A percentile compares a stretch with the other conserved stretches of the same genome.
These are phyloP conservation scores for Lindgomyces ingoldianus DNA, from an alignment of 495 filamentous ascomycete species.

Conservation along the genomic window DNA sequence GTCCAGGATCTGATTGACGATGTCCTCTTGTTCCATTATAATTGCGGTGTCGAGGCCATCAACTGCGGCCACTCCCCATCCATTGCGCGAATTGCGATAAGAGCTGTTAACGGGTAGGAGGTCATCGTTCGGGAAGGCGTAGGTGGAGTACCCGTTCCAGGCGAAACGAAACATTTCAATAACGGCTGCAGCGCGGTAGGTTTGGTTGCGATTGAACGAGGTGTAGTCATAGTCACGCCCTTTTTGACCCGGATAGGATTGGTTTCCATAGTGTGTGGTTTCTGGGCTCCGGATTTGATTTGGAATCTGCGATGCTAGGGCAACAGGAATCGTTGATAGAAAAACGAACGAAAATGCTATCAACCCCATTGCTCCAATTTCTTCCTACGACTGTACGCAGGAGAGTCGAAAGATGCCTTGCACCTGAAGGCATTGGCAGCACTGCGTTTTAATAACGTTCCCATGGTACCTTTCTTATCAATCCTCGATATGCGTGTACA, in stretches of 20 bases:
- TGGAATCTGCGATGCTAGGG: not conserved
- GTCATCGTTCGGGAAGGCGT: slow-evolving; percentile 28
- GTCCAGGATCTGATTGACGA: slow-evolving; percentile 68
- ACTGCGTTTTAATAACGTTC: too few relatives aligned
- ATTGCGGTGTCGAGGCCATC: slow-evolving; percentile 81
- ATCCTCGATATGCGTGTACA: not conserved
- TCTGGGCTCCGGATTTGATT: not conserved
- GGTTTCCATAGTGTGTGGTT: slow-evolving; percentile 8
- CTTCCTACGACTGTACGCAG: not conserved
- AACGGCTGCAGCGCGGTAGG: slow-evolving; percentile 19
- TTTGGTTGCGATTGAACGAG: slow-evolving; percentile 21
- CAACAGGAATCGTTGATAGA: not conserved
- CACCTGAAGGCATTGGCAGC: too few relatives aligned
- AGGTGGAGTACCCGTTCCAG: slow-evolving; percentile 24
- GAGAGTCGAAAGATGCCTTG: too few relatives aligned
- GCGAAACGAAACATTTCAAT: slow-evolving; percentile 31
- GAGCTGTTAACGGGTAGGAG: slow-evolving; percentile 22
- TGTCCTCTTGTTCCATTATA: slow-evolving; percentile 69
- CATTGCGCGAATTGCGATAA: slow-evolving; percentile 55
- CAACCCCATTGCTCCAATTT: not conserved
- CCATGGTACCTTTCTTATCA: too few relatives aligned
- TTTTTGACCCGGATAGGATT: slow-evolving; percentile 27
- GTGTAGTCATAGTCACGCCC: slow-evolving; percentile 27
- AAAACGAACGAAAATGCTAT: not conserved
- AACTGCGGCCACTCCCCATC: slow-evolving; percentile 85